phyloP scores from a whole-genome alignment of 768 basidiomycete species.

The Mycena amicta region DNA sequence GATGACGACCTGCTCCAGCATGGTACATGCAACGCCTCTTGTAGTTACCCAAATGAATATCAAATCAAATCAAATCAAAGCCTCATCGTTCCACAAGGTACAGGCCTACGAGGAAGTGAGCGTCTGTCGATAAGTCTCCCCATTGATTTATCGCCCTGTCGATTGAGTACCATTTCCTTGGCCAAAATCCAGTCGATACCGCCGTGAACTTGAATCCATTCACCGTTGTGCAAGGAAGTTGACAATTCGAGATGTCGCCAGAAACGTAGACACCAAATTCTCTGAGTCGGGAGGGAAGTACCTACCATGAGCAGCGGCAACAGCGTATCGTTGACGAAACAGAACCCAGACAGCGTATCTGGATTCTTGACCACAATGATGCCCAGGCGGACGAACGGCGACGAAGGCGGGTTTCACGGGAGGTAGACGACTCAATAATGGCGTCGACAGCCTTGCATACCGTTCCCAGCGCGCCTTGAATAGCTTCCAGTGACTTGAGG shows the following conservation, averaged over 20 bases:
- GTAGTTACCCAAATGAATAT: too few species aligned
- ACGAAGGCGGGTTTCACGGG: conserved; percentile 66
- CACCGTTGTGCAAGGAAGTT: too few species aligned
- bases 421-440: conserved; percentile 41
- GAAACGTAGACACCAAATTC: too few species aligned
- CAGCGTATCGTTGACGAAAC: conserved; percentile 90
- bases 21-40: too few species aligned
- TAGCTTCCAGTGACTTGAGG: conserved; percentile 70
- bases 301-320: conserved; percentile 89
- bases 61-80: too few species aligned
- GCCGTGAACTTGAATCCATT: conserved; percentile 83
- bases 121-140: conserved; percentile 74
- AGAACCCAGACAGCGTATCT: conserved; percentile 90
- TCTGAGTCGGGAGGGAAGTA: too few species aligned
- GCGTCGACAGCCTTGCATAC: conserved; percentile 87
- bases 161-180: conserved; percentile 96
- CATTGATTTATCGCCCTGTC: conserved; percentile 89
- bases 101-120: too few species aligned
- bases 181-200: conserved; percentile 79
- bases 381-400: conserved; percentile 87
- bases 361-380: conserved; percentile 94
- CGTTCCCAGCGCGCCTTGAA: conserved; percentile 80
- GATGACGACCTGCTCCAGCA: too few species aligned
- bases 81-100: too few species aligned
- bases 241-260: neutral